Percentiles rank a stretch among this genome's conserved stretches.
These are phyloP conservation scores for Phytophthora pisi DNA, from an alignment of 352 stramenopile species.

Conservation along the genomic window DNA sequence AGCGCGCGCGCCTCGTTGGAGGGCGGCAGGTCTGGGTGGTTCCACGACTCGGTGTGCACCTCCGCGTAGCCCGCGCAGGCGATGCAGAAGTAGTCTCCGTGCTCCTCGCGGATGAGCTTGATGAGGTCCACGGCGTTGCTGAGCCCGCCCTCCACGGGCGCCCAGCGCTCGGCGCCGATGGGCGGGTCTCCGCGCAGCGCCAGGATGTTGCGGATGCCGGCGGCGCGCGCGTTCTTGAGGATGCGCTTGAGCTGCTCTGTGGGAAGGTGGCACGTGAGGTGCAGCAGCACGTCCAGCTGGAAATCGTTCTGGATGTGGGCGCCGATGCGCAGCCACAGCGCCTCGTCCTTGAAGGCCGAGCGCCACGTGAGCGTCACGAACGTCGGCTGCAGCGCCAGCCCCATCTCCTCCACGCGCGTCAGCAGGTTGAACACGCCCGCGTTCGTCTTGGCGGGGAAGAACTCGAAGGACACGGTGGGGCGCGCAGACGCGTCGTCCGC, in stretches of 20 bases:
- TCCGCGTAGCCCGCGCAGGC: constrained; percentile 98
- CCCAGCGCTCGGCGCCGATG: constrained; percentile 89
- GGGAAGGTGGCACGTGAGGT: constrained; percentile 82
- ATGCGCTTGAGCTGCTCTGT: constrained; percentile 69
- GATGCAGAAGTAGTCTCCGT: constrained; percentile 98
- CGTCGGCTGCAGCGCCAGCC: constrained; percentile 80
- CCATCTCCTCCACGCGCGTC: constrained; percentile 88
- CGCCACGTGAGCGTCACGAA: constrained; percentile 92
- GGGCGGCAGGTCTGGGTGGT: constrained; percentile 82
- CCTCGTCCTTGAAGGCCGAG: constrained; percentile 89
- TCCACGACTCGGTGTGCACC: constrained; percentile 87
- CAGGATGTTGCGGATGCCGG: constrained; percentile 98
- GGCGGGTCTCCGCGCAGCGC: constrained; percentile 96
- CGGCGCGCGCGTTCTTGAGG: constrained; percentile 67
- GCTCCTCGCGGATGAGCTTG: constrained; percentile 95
- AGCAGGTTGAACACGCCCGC: constrained; percentile 86
- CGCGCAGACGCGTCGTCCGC: constrained; percentile 38
- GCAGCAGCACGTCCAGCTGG: constrained; percentile 81
- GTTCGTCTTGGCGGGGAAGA: constrained; percentile 89
- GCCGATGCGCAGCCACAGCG: constrained; percentile 90
- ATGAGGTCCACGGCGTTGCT: constrained; percentile 97
- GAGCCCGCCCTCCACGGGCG: constrained; percentile 87
- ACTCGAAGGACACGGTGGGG: constrained; percentile 86
- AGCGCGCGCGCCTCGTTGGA: constrained; percentile 72
- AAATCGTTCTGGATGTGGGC: constrained; percentile 89